A percentile compares a stretch with the other conserved stretches of the same genome.
Conservation (phyloP, 78 protist species). For the Carpediemonas membranifera region DNA sequence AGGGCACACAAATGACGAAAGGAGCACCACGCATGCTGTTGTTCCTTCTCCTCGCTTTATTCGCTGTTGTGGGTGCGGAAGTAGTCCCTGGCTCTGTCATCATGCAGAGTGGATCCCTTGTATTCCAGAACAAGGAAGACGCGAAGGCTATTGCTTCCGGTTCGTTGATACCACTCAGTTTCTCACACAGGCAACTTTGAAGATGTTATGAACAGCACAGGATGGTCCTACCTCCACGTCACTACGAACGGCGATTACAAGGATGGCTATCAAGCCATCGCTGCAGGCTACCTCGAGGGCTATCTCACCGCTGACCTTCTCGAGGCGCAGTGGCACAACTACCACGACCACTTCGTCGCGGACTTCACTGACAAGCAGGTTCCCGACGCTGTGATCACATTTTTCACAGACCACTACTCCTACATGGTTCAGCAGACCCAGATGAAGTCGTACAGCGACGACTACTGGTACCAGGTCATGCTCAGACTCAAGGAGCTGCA, state of each 20-base stretch:
- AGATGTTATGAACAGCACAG: too few relatives aligned
- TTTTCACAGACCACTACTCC: constrained; percentile 1
- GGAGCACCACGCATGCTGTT: too few relatives aligned
- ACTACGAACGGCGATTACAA: constrained; percentile 16
- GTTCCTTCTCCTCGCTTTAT: too few relatives aligned
- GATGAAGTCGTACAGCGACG: background rate
- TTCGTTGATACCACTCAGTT: too few relatives aligned
- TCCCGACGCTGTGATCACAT: constrained; percentile 8
- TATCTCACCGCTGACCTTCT: constrained; percentile 20
- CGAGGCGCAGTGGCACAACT: constrained; percentile 26
- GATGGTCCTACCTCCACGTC: constrained; percentile 30
- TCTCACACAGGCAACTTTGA: too few relatives aligned
- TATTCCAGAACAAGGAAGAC: too few relatives aligned
- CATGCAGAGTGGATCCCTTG: too few relatives aligned
- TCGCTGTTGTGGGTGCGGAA: too few relatives aligned
- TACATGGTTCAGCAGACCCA: constrained; percentile 14
- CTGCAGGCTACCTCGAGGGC: constrained; percentile 55
- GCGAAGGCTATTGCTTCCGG: too few relatives aligned
- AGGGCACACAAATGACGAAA: too few relatives aligned
- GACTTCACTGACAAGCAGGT: background rate
- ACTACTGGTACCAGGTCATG: constrained; percentile 43
- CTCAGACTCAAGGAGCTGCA: constrained; percentile 16
- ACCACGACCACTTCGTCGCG: constrained; percentile 1
- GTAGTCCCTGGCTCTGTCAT: too few relatives aligned
- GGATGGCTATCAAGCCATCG: constrained; percentile 20